These are phyloP conservation scores for Pouteria glomerata DNA, from an alignment of 148 eudicot genomes.

Conservation along the genomic window DNA sequence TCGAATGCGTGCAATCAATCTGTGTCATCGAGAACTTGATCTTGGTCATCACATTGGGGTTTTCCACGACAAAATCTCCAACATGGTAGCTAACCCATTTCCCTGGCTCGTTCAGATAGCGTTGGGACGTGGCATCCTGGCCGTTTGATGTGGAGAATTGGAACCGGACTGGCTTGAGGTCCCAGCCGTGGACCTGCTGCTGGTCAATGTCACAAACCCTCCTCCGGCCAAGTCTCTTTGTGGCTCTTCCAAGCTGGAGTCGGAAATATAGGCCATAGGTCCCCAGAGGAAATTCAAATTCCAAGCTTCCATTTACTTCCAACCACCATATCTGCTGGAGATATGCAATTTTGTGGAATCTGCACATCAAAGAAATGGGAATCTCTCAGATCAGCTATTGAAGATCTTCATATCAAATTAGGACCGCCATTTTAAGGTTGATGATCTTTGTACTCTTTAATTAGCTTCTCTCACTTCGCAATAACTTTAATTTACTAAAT, in stretches of 20 bases:
- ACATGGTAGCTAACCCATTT: conserved; percentile 51
- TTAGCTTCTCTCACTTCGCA: too few relatives aligned
- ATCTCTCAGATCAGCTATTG: conserved; percentile 1
- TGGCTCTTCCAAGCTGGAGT: conserved; percentile 44
- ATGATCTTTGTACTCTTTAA: too few relatives aligned
- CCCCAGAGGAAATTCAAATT: conserved; percentile 57
- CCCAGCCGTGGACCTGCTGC: conserved; percentile 80
- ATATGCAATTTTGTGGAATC: conserved; percentile 62
- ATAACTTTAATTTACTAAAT: too few relatives aligned
- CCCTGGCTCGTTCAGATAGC: conserved; percentile 35
- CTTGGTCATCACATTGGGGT: conserved; percentile 15
- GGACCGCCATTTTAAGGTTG: too few relatives aligned
- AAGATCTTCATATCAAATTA: too few relatives aligned
- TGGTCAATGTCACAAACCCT: conserved; percentile 26
- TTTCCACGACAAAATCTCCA: conserved; percentile 53
- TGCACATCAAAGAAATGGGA: conserved; percentile 14
- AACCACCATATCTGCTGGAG: conserved; percentile 84
- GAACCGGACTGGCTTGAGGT: conserved; percentile 55
- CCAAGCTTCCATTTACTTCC: conserved; percentile 55
- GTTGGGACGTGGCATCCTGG: conserved; percentile 31
- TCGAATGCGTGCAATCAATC: conserved; percentile 78
- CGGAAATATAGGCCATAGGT: conserved; percentile 53
- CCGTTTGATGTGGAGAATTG: conserved; percentile 35
- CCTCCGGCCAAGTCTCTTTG: conserved; percentile 22
- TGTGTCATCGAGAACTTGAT: conserved; percentile 66